Conservation (phyloP, 768 basidiomycete genomes). For the Suillus ampliporus region DNA sequence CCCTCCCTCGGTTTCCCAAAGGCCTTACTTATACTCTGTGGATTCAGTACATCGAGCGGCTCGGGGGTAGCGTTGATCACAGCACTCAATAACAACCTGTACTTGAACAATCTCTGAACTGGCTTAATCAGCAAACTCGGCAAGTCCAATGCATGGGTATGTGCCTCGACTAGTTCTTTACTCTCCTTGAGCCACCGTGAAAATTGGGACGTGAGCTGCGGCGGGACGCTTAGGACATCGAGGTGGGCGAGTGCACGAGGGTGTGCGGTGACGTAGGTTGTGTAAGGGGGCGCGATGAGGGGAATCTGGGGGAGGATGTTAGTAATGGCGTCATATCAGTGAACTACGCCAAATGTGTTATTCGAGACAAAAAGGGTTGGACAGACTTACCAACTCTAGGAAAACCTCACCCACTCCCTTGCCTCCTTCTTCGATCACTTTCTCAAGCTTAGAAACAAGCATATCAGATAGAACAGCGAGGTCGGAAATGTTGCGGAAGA, state of each 20-base stretch:
- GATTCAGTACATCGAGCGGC: conserved; percentile 23
- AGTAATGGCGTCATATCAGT: too few species aligned
- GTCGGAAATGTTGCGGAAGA: conserved; percentile 80
- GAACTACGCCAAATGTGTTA: neutral
- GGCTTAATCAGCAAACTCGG: conserved; percentile 96
- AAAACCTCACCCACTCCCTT: conserved; percentile 76
- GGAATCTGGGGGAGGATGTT: conserved; percentile 57
- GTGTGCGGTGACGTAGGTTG: conserved; percentile 82
- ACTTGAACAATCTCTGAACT: conserved; percentile 94
- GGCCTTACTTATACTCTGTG: neutral
- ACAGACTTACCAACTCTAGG: conserved; percentile 61
- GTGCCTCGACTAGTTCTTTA: conserved; percentile 64
- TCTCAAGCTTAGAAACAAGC: conserved; percentile 68
- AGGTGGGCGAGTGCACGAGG: conserved; percentile 76
- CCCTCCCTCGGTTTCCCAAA: conserved; percentile 25
- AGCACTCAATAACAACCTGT: conserved; percentile 81
- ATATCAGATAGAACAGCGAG: conserved; percentile 73
- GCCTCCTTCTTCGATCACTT: conserved; percentile 71
- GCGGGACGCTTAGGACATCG: conserved; percentile 45
- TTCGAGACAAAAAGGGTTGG: conserved; percentile 5
- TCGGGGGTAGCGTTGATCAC: conserved; percentile 79
- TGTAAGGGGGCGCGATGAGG: conserved; percentile 73
- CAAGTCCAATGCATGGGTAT: conserved; percentile 92
- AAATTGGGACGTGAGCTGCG: conserved; percentile 47
- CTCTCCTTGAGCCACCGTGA: conserved; percentile 69